Evolutionary conservation across 352 stramenopile genomes (phyloP), one percentile per base, ranked within the genome.

Genomic region (Globisporangium uncinulatum): DNA sequence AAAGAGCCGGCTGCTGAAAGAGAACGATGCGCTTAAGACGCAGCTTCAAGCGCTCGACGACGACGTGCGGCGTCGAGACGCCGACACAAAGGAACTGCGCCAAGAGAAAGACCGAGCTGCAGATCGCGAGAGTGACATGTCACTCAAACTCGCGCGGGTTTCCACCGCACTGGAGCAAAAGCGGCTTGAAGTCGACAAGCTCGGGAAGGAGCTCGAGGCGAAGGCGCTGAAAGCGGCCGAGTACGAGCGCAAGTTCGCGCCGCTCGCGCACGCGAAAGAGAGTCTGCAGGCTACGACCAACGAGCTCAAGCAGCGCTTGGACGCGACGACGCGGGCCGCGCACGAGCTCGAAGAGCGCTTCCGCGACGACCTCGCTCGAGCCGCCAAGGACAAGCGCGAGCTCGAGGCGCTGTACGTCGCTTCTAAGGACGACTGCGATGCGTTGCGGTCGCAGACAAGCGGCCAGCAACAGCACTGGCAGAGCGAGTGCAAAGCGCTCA

Each of bases 271-370:
- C 19, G 52, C 73, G 3, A 79, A 82, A 15, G 81, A 91, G n/a
- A 73, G 63, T 29, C 61, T 87, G 19, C 72, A 86, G 56, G 34
- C 56, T 3, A 89, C 86, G 51, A 61, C 64, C 43, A 69, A 39
- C 8, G 79, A 89, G n/a, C 48, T 88, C 24, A 89, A 86, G 50
- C 69, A 76, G 29, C 42, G 61, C 8, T 59, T 89, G n/a, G 81
- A 89, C 7, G 42, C 58, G 1, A 87, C 85, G 43, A 59, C 65
- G 0, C 64, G 69, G 4, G 81, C 89, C 42, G 51, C 43, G 0
- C 73, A 86, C 32, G 79, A 88, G 1, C 45, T 69, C 4, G 81
- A 92, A 56, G 73, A 85, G 29, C 61, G 61, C 34, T 62, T 62
- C 24, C 73, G 77, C 11, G 75, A 86, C 7, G 81, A 92, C n/a